Percentiles rank a stretch among this genome's conserved stretches.
phyloP scores from a whole-genome alignment of 441 rosid genomes.

The Manihot esculenta region DNA sequence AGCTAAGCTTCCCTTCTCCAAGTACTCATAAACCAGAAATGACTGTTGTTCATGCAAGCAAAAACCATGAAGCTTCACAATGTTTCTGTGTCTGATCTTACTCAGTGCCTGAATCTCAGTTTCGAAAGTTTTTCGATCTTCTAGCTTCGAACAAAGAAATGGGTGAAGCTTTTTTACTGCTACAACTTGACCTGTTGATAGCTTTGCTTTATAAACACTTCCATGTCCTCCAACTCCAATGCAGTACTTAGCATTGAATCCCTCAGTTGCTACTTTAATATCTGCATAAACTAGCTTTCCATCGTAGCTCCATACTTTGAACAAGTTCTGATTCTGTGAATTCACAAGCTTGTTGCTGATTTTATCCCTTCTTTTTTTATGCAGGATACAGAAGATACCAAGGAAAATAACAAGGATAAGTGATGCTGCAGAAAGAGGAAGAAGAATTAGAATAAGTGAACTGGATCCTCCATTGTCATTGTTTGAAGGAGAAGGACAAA shows the following conservation, averaged over 20 bases:
- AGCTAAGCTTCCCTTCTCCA: constrained; percentile 30
- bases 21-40: constrained; percentile 28
- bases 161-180: constrained; percentile 39
- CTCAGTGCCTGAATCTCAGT: constrained; percentile 31
- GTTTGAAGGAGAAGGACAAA: constrained; percentile 14
- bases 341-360: neutral
- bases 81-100: constrained; percentile 30
- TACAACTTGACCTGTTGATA: constrained; percentile 29
- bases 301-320: constrained; percentile 28
- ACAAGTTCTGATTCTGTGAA: constrained; percentile 14
- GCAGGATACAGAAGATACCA: neutral
- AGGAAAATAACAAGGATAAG: neutral
- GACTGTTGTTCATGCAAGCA: constrained; percentile 19
- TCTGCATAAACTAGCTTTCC: constrained; percentile 33
- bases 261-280: constrained; percentile 32
- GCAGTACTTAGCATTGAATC: constrained; percentile 30
- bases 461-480: neutral
- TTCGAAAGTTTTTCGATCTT: constrained; percentile 14
- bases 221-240: constrained; percentile 41
- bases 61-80: constrained; percentile 30
- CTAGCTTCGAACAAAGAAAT: neutral
- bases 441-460: constrained; percentile 8
- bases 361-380: neutral
- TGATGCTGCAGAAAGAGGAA: constrained; percentile 18
- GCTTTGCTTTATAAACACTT: constrained; percentile 39